Evolutionary conservation across 2,329 filamentous ascomycete species (phyloP).

Genomic region (Trichoderma sp.): DNA sequence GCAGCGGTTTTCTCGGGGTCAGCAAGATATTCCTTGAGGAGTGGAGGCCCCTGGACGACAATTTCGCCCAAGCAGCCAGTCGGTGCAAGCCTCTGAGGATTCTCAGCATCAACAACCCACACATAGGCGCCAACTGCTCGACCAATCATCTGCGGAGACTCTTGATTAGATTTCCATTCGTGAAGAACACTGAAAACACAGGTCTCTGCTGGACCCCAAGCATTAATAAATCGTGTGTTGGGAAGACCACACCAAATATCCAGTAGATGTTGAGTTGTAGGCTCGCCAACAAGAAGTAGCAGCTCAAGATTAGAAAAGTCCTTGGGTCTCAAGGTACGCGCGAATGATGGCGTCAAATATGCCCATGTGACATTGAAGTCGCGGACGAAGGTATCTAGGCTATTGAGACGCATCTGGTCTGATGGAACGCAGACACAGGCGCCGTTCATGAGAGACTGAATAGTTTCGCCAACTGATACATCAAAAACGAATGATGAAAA

Average conservation of each 20-base stretch:
- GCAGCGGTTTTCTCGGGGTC: constrained; percentile 9
- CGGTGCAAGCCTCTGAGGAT: constrained; percentile 13
- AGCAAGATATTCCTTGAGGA: constrained; percentile 12
- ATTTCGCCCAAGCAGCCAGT: constrained; percentile 19
- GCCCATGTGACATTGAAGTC: constrained; percentile 14
- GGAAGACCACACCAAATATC: constrained; percentile 18
- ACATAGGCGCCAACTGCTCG: not conserved
- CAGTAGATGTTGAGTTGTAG: constrained; percentile 9
- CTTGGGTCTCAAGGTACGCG: not conserved
- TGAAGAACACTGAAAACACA: constrained; percentile 11
- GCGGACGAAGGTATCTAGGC: constrained; percentile 13
- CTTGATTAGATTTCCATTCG: constrained; percentile 2
- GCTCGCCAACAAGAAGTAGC: constrained; percentile 18
- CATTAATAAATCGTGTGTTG: constrained; percentile 20
- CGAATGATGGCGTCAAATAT: constrained; percentile 16
- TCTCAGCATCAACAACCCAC: constrained; percentile 15
- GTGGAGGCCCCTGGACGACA: constrained; percentile 16
- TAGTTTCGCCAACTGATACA: constrained; percentile 13
- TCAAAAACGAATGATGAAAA: constrained; percentile 20
- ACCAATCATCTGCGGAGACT: constrained; percentile 12
- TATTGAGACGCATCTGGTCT: constrained; percentile 18
- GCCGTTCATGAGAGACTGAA: constrained; percentile 11
- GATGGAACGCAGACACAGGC: constrained; percentile 12
- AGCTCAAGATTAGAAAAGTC: constrained; percentile 10
- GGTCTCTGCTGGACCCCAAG: constrained; percentile 23